Evolutionary conservation across 1,284 basidiomycete species (phyloP), one percentile per base, ranked within the genome.

Genomic region (Tranzscheliella williamsii): DNA sequence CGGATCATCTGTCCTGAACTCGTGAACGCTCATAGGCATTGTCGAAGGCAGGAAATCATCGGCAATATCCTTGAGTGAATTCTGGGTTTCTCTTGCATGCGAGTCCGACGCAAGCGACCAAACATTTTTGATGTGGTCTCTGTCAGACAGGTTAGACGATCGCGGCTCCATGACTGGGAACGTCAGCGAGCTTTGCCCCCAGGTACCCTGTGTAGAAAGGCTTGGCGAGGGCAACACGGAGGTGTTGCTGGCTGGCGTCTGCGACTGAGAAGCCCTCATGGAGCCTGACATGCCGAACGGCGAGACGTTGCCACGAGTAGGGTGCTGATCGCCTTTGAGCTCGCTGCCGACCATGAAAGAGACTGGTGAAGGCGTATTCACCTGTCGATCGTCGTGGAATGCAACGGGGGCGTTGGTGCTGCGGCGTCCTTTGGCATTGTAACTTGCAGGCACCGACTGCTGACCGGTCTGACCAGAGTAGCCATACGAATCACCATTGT

Each of bases 301-400:
- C 20, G 61, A 60, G 11, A 53, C 47, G 27, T 31, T 53, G 20
- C 47, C 52, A 7, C 50, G 51, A 2, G 43, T 33, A 18, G 48
- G 52, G 22, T 31, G 36, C n/a, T 37, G 39, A 15, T 56, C 46
- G 11, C 24, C 39, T 18, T 70, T 61, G 44, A 73, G 48, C 56
- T 73, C 70, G 56, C 70, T 73, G 50, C 46, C 54, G 47, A 73
- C 70, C 66, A 71, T 69, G 55, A 73, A 73, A 15, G 54, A 70
- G 22, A 70, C 70, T 12, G 70, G 70, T 35, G 68, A 70, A 18
- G 64, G 54, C 16, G 61, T 65, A 38, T 39, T 56, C 35, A 61
- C 44, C 24, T 53, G 39, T 4, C 57, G 47, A 9, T 60, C 60
- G 11, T 51, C 48, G 29, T 47, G 52, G 41, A 72, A 72, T 5